Percentiles rank a stretch among this genome's conserved stretches.
Evolutionary conservation across 352 stramenopile species (phyloP).

Genomic region (Thalassiosira sp.): DNA sequence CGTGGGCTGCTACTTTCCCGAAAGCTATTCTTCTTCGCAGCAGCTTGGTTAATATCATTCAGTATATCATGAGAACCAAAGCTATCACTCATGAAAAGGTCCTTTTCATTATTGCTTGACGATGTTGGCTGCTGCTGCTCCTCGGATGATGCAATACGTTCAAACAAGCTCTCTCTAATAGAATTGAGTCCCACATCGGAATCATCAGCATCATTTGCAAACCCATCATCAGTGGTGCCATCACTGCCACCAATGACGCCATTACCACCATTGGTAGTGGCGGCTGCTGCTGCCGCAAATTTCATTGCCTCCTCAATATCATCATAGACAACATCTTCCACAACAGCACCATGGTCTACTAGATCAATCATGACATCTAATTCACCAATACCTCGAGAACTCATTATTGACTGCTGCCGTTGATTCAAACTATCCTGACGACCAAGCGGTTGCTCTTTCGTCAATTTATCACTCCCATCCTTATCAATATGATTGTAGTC

Average conservation of each 20-base stretch:
- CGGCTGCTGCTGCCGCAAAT: too few relatives aligned
- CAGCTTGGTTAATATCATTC: constrained; percentile 2
- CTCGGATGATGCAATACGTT: too few relatives aligned
- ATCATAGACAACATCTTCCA: neutral
- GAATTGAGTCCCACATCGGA: too few relatives aligned
- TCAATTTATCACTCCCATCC: neutral
- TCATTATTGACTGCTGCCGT: neutral
- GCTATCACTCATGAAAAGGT: neutral
- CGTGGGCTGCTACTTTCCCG: neutral
- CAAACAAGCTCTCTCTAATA: too few relatives aligned
- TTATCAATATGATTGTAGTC: neutral
- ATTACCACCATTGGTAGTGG: too few relatives aligned
- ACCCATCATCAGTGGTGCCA: neutral
- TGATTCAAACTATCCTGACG: neutral
- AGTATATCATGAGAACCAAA: constrained; percentile 9
- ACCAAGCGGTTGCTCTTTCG: neutral
- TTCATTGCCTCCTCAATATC: neutral
- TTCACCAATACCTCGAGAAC: neutral
- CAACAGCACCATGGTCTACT: neutral
- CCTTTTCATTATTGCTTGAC: neutral
- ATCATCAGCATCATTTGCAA: neutral
- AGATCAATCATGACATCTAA: neutral
- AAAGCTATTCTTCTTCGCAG: neutral
- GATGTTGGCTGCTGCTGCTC: neutral
- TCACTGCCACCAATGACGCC: neutral